phyloP scores from a whole-genome alignment of 768 basidiomycete genomes.

The Tylopilus sp. region DNA sequence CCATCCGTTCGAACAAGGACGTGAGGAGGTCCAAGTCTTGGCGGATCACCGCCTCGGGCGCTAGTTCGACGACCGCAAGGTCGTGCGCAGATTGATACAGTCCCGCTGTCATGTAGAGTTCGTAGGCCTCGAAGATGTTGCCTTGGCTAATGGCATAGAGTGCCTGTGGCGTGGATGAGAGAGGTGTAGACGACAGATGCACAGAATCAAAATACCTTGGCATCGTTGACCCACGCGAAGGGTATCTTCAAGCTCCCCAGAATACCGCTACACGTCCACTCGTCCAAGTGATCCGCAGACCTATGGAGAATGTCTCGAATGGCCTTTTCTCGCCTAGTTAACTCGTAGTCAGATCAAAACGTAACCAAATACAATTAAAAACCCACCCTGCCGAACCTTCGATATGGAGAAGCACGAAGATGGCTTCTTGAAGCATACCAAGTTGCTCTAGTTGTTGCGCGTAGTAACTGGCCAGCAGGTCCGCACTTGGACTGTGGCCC shows the following conservation, averaged over 20 bases:
- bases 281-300: constrained; percentile 60
- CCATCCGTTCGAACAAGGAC: constrained; percentile 67
- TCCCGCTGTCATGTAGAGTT: constrained; percentile 68
- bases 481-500: constrained; percentile 82
- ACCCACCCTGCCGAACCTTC: constrained; percentile 76
- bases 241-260: constrained; percentile 81
- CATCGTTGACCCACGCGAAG: constrained; percentile 83
- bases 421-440: constrained; percentile 80
- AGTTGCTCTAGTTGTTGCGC: constrained; percentile 81
- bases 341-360: constrained; percentile 5
- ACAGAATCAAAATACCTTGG: constrained; percentile 52
- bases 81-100: constrained; percentile 74
- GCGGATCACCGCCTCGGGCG: constrained; percentile 78
- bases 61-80: constrained; percentile 81
- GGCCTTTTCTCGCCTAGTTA: constrained; percentile 72
- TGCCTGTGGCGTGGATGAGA: constrained; percentile 45
- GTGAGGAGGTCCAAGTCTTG: constrained; percentile 55
- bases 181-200: background rate
- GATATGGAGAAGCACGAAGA: constrained; percentile 86
- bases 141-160: constrained; percentile 58
- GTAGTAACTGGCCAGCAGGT: constrained; percentile 78
- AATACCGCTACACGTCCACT: constrained; percentile 69
- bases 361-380: background rate
- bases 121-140: constrained; percentile 69
- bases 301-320: constrained; percentile 79